Conservation (phyloP, 2,329 filamentous ascomycete genomes). For the Tolypocladium paradoxum region DNA sequence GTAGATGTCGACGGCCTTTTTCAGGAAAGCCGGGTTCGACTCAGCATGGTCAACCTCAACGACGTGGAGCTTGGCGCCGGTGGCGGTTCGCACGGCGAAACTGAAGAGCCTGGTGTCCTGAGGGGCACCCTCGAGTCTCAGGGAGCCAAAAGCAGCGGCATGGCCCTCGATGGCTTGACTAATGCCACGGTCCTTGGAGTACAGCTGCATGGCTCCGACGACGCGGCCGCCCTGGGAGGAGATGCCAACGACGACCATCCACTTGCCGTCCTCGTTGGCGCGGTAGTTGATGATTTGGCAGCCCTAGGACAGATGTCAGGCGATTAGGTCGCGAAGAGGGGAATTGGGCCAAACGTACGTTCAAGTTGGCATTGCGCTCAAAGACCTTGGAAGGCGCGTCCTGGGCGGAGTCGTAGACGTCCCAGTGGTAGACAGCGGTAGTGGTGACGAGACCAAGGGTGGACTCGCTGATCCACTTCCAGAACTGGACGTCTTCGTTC, state of each 20-base stretch:
- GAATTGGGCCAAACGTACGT: constrained; percentile 41
- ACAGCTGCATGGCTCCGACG: constrained; percentile 92
- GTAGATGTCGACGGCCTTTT: constrained; percentile 96
- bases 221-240: constrained; percentile 88
- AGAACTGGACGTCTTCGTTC: constrained; percentile 96
- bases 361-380: constrained; percentile 83
- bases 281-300: constrained; percentile 99
- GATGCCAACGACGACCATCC: constrained; percentile 97
- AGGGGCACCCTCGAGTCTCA: constrained; percentile 79
- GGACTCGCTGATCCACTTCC: constrained; percentile 95
- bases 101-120: constrained; percentile 93
- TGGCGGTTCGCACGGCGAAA: constrained; percentile 83
- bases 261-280: constrained; percentile 89
- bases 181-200: constrained; percentile 90
- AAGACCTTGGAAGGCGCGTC: constrained; percentile 80
- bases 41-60: constrained; percentile 94
- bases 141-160: constrained; percentile 83
- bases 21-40: constrained; percentile 78
- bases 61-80: constrained; percentile 90
- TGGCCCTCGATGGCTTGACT: constrained; percentile 98
- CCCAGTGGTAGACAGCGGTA: constrained; percentile 90
- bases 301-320: constrained; percentile 41
- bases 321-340: neutral
- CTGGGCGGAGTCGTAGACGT: constrained; percentile 80
- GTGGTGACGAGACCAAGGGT: constrained; percentile 86